Conservation (phyloP, 1,284 basidiomycete genomes). For the Moniliophthora roreri region DNA sequence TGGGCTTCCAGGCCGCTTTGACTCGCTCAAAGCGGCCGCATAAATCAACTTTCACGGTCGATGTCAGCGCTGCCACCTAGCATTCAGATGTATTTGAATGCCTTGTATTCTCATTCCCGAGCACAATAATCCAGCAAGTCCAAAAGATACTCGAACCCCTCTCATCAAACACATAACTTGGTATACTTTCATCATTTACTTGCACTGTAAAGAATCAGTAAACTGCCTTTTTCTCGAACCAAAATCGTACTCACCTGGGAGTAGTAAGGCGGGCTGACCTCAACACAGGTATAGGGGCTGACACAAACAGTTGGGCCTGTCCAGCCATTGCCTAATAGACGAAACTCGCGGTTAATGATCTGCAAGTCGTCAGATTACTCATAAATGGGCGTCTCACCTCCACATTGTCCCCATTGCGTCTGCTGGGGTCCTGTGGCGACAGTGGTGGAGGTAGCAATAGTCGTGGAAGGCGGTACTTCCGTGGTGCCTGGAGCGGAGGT, state of each 20-base stretch:
- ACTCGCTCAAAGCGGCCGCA: no score
- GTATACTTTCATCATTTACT: not conserved
- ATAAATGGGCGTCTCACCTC: constrained; percentile 33
- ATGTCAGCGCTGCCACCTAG: no score
- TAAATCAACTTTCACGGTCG: no score
- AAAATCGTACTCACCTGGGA: not conserved
- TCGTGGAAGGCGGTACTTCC: constrained; percentile 24
- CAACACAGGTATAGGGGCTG: constrained; percentile 40
- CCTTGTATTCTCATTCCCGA: no score
- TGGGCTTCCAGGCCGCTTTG: no score
- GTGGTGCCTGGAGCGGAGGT: constrained; percentile 29
- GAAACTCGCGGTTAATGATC: not conserved
- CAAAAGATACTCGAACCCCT: no score
- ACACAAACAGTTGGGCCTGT: constrained; percentile 49
- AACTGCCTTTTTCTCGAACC: not conserved
- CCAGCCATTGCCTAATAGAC: constrained; percentile 38
- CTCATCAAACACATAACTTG: no score
- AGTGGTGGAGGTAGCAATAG: constrained; percentile 28
- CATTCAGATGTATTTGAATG: no score
- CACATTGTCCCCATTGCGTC: constrained; percentile 54
- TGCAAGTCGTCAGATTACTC: not conserved
- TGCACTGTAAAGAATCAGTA: not conserved
- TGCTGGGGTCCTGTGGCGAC: constrained; percentile 41
- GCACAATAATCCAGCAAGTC: no score
- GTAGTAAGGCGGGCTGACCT: constrained; percentile 26